These are phyloP conservation scores for Eucommia ulmoides DNA, from an alignment of 257 asterid species.

Conservation along the genomic window DNA sequence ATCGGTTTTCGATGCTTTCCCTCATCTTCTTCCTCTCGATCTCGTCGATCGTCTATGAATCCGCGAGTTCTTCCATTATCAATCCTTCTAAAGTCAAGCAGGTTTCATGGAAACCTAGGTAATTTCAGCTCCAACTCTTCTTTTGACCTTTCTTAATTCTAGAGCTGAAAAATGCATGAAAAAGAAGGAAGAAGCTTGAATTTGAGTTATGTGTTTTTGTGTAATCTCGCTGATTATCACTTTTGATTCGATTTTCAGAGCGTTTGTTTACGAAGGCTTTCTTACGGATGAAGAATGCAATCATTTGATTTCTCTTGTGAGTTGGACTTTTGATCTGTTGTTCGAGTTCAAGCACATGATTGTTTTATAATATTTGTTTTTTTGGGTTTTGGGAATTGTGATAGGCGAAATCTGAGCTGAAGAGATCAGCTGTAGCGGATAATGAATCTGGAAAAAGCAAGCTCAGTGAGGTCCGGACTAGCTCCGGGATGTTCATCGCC, in stretches of 20 bases:
- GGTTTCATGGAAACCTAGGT: slow-evolving; percentile 91
- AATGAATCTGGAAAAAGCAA: slow-evolving; percentile 62
- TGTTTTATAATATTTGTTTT: slow-evolving; percentile 1
- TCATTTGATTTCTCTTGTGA: slow-evolving; percentile 77
- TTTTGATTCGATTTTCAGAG: slow-evolving; percentile 30
- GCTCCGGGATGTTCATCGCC: slow-evolving; percentile 88
- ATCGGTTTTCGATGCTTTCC: slow-evolving; percentile 15
- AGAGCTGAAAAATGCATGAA: background rate
- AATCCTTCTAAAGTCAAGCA: slow-evolving; percentile 87
- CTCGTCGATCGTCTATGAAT: slow-evolving; percentile 34
- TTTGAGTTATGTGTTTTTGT: background rate
- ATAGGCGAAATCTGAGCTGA: slow-evolving; percentile 84
- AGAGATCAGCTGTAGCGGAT: slow-evolving; percentile 88
- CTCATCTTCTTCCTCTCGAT: slow-evolving; percentile 28
- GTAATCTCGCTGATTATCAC: slow-evolving; percentile 10
- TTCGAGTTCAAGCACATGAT: slow-evolving; percentile 3
- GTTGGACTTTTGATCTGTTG: slow-evolving; percentile 7
- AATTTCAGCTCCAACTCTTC: background rate
- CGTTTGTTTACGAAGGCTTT: slow-evolving; percentile 86
- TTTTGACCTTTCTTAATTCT: background rate
- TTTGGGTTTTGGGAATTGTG: slow-evolving; percentile 7
- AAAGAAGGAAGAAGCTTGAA: background rate
- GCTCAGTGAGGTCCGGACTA: slow-evolving; percentile 79
- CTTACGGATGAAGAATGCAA: slow-evolving; percentile 84
- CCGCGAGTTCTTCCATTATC: slow-evolving; percentile 42